Evolutionary conservation across 2,329 filamentous ascomycete species (phyloP).

Genomic region (Simplicillium aogashimaense): DNA sequence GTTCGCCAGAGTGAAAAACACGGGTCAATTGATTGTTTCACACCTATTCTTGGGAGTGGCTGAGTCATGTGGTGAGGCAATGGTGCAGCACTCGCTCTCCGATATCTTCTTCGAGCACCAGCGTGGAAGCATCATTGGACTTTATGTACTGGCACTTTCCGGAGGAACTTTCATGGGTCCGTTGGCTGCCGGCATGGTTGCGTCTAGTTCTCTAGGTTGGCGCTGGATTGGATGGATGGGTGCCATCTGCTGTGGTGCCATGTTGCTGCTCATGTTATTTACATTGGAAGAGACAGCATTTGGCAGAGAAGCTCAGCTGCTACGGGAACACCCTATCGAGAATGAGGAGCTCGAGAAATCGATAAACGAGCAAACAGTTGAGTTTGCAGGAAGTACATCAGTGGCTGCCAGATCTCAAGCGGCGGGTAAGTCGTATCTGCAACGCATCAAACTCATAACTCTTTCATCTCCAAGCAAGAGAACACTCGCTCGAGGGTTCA

Average conservation of each 20-base stretch:
- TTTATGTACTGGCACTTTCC: conserved; percentile 45
- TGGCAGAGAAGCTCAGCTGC: conserved; percentile 11
- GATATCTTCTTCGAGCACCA: conserved; percentile 50
- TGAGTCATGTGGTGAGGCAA: conserved; percentile 44
- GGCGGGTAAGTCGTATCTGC: conserved; percentile 26
- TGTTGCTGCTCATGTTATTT: conserved; percentile 38
- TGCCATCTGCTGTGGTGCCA: conserved; percentile 35
- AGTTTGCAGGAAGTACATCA: conserved; percentile 1
- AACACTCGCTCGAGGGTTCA: conserved; percentile 39
- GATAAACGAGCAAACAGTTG: conserved; percentile 5
- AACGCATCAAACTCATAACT: conserved; percentile 46
- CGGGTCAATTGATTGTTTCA: conserved; percentile 39
- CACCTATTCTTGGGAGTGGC: conserved; percentile 49
- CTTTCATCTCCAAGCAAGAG: conserved; percentile 26
- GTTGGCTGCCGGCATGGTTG: conserved; percentile 39
- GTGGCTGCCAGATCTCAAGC: background rate
- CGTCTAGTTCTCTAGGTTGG: conserved; percentile 36
- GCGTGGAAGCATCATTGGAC: conserved; percentile 39
- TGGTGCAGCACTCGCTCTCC: conserved; percentile 45
- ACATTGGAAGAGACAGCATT: conserved; percentile 43
- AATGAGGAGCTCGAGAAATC: conserved; percentile 7
- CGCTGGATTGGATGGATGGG: conserved; percentile 44
- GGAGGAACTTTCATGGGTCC: conserved; percentile 47
- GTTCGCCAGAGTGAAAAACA: conserved; percentile 35
- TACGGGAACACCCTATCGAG: background rate